Base-by-base conservation (phyloP, 2,329 filamentous ascomycete genomes). In the Xenoacremonium recifei region DNA sequence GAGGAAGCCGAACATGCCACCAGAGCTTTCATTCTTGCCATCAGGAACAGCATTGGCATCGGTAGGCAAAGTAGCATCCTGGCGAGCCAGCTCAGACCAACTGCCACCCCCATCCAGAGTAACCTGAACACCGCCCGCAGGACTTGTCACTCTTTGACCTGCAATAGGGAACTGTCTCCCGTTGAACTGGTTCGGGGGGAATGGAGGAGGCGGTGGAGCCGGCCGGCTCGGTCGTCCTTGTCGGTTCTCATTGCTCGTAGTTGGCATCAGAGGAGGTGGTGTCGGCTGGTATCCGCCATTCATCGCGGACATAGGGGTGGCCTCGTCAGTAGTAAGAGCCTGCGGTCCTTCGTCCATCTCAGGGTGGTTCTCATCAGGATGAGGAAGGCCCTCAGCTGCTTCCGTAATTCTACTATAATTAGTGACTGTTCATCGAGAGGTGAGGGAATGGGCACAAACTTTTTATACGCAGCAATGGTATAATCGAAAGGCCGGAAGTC, bases 401-500 rank as follows among this genome's bases (percentile, higher is more conserved):
- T 64, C 66, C 4, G 69, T 66, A 21, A 73, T 66, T 47, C 70
- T 73, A 42, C 25, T 9, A 15, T n/a, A 19, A 42, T 59, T 40
- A 61, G 57, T 43, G 50, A 25, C 42, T 7, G 16, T 7, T 13
- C 13, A 15, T 9, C 18, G 6, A 7, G 21, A 21, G 13, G 5
- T 12, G 13, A 21, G 11, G 4, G 9, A 9, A 13, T n/a, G 10
- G 10, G 12, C 3, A 53, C 81, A 50, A 73, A 89, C 78, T 84
- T 84, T 59, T 84, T 83, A 58, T 90, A 92, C 4, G 83, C 86
- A 16, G 88, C 83, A 3, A 84, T 70, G 0, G 91, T 96, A 66
- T 99, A 99, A 65, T 99, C 93, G 63, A 97, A 99, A 1, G 91
- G 89, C 62, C 87, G 84, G 61, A 97, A 99, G 58, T 96, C 86